Evolutionary conservation across 106 monocot species (phyloP).

Genomic region (Cymbidium sinense): DNA sequence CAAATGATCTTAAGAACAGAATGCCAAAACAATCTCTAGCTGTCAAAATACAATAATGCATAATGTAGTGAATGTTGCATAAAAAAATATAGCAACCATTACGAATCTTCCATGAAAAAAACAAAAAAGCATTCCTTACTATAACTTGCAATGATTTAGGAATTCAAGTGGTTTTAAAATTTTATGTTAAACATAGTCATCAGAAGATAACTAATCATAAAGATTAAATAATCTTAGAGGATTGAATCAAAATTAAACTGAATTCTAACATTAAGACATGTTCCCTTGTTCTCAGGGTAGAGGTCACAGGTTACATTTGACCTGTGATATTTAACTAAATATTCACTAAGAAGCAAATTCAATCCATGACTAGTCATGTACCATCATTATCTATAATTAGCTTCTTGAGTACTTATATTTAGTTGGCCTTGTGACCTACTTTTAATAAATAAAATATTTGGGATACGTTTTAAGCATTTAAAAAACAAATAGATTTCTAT

Average conservation of each 20-base stretch:
- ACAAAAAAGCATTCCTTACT: neutral
- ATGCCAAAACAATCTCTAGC: neutral
- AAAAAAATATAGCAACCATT: neutral
- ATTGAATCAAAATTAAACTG: neutral
- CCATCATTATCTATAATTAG: too few relatives aligned
- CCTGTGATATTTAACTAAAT: too few relatives aligned
- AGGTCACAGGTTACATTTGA: neutral
- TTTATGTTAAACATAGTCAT: neutral
- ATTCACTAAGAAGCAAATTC: too few relatives aligned
- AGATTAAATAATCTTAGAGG: neutral
- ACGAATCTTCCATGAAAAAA: too few relatives aligned
- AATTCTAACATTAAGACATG: neutral
- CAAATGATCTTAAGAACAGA: too few relatives aligned
- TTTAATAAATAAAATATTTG: too few relatives aligned
- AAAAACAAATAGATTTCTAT: too few relatives aligned
- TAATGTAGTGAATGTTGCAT: neutral
- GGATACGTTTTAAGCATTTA: too few relatives aligned
- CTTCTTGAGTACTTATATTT: too few relatives aligned
- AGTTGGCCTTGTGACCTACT: too few relatives aligned
- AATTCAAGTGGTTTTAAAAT: neutral
- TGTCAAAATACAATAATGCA: neutral
- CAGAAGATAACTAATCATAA: neutral
- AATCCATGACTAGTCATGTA: too few relatives aligned
- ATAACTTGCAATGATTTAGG: neutral
- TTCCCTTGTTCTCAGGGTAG: neutral